Conservation (phyloP, 768 basidiomycete genomes). For the Basidioascus undulatus region DNA sequence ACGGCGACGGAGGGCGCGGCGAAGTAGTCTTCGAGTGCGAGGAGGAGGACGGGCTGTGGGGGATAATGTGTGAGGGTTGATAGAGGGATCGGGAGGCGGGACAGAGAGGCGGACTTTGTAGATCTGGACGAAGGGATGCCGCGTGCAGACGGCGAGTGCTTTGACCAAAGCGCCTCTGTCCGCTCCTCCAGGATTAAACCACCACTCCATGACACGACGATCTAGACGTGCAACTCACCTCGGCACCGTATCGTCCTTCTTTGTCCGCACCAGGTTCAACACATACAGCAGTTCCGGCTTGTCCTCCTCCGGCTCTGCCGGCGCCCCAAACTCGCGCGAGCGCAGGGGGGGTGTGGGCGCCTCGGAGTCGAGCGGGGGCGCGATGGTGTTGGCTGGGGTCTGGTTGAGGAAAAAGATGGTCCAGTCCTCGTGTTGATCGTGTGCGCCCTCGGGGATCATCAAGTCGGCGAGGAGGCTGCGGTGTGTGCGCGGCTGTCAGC, state of each 20-base stretch:
- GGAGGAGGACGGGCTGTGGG: conserved; percentile 63
- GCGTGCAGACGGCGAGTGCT: conserved; percentile 79
- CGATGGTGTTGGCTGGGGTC: conserved; percentile 62
- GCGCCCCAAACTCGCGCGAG: no score
- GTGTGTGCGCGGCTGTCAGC: background rate
- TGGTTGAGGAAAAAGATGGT: conserved; percentile 97
- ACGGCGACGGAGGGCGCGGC: conserved; percentile 68
- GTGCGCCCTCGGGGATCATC: conserved; percentile 96
- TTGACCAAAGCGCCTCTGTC: conserved; percentile 75
- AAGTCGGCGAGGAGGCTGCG: conserved; percentile 72
- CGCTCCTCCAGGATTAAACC: background rate
- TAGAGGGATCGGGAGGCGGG: background rate
- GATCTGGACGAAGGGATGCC: conserved; percentile 82
- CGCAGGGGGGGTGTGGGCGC: conserved; percentile 7
- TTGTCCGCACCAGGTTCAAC: conserved; percentile 71
- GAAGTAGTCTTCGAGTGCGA: conserved; percentile 91
- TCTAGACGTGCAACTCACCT: conserved; percentile 27
- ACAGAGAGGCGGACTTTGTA: conserved; percentile 44
- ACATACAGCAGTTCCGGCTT: conserved; percentile 48
- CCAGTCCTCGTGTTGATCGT: conserved; percentile 87
- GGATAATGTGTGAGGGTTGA: background rate
- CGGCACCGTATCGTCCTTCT: conserved; percentile 60
- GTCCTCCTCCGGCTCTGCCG: no score
- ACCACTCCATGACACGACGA: background rate
- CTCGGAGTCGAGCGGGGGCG: conserved; percentile 38